These are phyloP conservation scores for Alternaria sp. DNA, from an alignment of 2,329 filamentous ascomycete genomes.

Conservation along the genomic window DNA sequence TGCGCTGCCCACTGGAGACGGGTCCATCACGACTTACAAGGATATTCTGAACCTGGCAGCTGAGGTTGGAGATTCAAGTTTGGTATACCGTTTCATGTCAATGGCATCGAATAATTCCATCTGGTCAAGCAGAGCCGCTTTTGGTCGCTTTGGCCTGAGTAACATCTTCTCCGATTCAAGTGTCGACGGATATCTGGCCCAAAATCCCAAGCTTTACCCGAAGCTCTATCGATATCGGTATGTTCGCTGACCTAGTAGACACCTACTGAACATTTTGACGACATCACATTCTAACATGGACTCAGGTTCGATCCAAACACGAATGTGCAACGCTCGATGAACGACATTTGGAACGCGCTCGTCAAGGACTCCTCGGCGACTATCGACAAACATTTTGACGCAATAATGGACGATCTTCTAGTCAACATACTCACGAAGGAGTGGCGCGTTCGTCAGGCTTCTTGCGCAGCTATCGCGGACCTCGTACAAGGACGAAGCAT, in stretches of 20 bases:
- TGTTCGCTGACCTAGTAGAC: not conserved
- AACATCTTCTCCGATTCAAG: slow-evolving; percentile 87
- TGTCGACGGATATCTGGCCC: slow-evolving; percentile 68
- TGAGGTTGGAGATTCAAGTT: slow-evolving; percentile 91
- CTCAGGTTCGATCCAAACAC: slow-evolving; percentile 82
- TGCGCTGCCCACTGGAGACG: slow-evolving; percentile 86
- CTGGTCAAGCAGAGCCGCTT: slow-evolving; percentile 96
- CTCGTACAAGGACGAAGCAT: slow-evolving; percentile 78
- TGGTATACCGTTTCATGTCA: slow-evolving; percentile 99
- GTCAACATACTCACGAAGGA: slow-evolving; percentile 87
- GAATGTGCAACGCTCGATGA: slow-evolving; percentile 94
- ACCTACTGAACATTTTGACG: not conserved
- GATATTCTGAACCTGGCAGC: slow-evolving; percentile 96
- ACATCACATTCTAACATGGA: slow-evolving; percentile 18
- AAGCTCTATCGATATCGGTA: slow-evolving; percentile 88
- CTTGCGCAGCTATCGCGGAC: slow-evolving; percentile 87
- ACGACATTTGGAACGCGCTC: slow-evolving; percentile 95
- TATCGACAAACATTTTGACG: slow-evolving; percentile 82
- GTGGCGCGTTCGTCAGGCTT: slow-evolving; percentile 92
- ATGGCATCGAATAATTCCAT: slow-evolving; percentile 94
- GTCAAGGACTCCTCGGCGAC: slow-evolving; percentile 84
- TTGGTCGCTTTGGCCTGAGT: slow-evolving; percentile 91
- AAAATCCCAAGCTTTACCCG: slow-evolving; percentile 93
- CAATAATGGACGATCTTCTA: slow-evolving; percentile 86
- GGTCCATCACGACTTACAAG: slow-evolving; percentile 93